phyloP scores from a whole-genome alignment of 108 stramenopile genomes.

The Mayamaea pseudoterrestris region DNA sequence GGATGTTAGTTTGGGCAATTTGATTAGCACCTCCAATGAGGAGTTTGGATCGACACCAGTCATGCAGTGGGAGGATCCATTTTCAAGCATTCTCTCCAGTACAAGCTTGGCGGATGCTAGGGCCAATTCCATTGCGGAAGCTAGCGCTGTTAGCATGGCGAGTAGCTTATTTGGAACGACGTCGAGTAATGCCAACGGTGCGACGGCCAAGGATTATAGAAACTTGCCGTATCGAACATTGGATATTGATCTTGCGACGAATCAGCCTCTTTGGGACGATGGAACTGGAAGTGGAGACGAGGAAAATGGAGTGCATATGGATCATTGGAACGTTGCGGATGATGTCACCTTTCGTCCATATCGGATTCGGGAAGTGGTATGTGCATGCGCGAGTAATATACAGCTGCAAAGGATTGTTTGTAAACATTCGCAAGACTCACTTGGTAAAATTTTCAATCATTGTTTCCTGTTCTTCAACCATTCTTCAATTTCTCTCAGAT shows the following conservation, averaged over 20 bases:
- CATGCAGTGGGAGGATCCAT: slow-evolving; percentile 76
- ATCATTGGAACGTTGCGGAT: slow-evolving; percentile 55
- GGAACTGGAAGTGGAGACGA: too few relatives aligned
- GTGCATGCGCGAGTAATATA: not conserved
- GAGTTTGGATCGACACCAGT: slow-evolving; percentile 23
- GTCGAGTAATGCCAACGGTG: not conserved
- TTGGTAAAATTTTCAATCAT: slow-evolving; percentile 2
- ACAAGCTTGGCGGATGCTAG: not conserved
- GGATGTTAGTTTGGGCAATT: slow-evolving; percentile 12
- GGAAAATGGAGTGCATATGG: slow-evolving; percentile 23
- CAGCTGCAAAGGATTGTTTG: not conserved
- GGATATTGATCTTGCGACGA: slow-evolving; percentile 31
- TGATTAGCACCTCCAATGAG: slow-evolving; percentile 23
- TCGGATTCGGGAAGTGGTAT: slow-evolving; percentile 29
- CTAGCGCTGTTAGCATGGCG: not conserved
- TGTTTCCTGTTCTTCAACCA: slow-evolving; percentile 1
- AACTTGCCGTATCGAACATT: slow-evolving; percentile 62
- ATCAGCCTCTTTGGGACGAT: slow-evolving; percentile 17
- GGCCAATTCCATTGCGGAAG: not conserved
- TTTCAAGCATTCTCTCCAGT: slow-evolving; percentile 5
- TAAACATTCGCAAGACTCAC: not conserved
- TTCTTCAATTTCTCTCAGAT: slow-evolving; percentile 5
- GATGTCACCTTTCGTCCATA: slow-evolving; percentile 60
- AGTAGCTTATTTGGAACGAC: not conserved
- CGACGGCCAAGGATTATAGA: slow-evolving; percentile 1